Evolutionary conservation across 805 yeast species (phyloP), one percentile per base, ranked within the genome.

Genomic region (Spathaspora gorwiae): DNA sequence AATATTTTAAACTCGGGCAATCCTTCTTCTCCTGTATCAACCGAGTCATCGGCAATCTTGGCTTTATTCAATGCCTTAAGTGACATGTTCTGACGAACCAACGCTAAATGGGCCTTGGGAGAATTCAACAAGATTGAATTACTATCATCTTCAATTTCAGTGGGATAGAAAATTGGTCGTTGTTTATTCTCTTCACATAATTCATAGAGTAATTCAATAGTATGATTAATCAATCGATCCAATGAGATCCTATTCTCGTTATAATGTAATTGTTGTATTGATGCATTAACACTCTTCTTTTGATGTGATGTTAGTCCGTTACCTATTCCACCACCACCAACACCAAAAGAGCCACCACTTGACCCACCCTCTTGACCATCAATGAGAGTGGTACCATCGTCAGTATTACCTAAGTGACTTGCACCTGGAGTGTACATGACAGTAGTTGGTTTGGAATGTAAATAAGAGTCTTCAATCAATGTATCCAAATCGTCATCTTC

Each of bases 191-290:
- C 90, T 1, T 48, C 53, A 15, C 73, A 70, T 13, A 86, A 61
- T 15, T 81, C 79, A 15, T 62, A 56, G 40, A 86, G 57, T 26
- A 84, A 56, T 34, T 73, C 76, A 11, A 74, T 65, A 1, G 83
- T 76, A 29, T 76, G 70, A 48, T 73, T 66, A 46, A 86, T 82
- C 1, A 83, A 73, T 42, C 86, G 69, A 47, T 80, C 84, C 45
- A 90, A 68, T 0, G 84, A 75, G 0, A 80, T 68, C 45, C 85
- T 76, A 66, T 83, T 83, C 54, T 83, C 82, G 58, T 88, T 88
- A 61, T 86, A 92, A 49, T 80, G 85, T 46, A 84, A 65, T 58
- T 90, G 96, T 47, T 82, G 80, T 30, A 84, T 60, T 43, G 89
- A 84, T 1, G 84, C 70, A 39, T 73, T 68, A 48, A 73, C 55